Evolutionary conservation across 257 asterid species (phyloP).

Genomic region (Solanum chmielewskii): DNA sequence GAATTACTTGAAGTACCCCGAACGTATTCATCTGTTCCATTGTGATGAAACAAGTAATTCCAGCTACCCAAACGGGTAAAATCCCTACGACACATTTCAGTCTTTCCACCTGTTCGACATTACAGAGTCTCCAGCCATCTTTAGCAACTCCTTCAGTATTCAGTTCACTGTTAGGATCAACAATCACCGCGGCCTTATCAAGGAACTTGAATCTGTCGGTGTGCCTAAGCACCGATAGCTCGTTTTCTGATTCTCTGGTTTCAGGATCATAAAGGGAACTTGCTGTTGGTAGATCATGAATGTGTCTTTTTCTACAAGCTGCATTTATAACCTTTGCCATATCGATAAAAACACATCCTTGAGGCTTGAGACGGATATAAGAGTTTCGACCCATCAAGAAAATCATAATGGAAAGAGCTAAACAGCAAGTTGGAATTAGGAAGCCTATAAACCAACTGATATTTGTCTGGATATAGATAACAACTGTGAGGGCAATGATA

Average conservation of each 20-base stretch:
- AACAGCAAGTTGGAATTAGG: conserved; percentile 64
- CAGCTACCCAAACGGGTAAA: conserved; percentile 63
- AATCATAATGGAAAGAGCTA: conserved; percentile 34
- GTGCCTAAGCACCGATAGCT: neutral
- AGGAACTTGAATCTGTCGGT: conserved; percentile 26
- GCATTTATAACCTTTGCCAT: conserved; percentile 46
- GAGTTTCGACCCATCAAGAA: conserved; percentile 51
- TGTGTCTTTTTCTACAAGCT: conserved; percentile 26
- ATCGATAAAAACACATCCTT: conserved; percentile 50
- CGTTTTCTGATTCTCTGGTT: neutral
- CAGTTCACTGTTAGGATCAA: conserved; percentile 20
- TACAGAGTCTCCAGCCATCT: conserved; percentile 52
- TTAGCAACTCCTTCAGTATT: conserved; percentile 23
- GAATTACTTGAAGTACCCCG: conserved; percentile 61
- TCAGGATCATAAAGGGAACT: conserved; percentile 17
- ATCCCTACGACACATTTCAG: conserved; percentile 44
- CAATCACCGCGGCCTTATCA: conserved; percentile 52
- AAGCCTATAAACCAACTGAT: conserved; percentile 68
- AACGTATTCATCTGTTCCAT: conserved; percentile 65
- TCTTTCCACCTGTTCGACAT: conserved; percentile 47
- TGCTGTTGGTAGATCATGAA: neutral
- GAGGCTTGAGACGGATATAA: conserved; percentile 27
- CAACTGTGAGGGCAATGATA: conserved; percentile 51
- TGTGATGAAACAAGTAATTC: conserved; percentile 48
- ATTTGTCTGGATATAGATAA: conserved; percentile 65